These are phyloP conservation scores for Eutypa lata DNA, from an alignment of 2,329 filamentous ascomycete species.

Conservation along the genomic window DNA sequence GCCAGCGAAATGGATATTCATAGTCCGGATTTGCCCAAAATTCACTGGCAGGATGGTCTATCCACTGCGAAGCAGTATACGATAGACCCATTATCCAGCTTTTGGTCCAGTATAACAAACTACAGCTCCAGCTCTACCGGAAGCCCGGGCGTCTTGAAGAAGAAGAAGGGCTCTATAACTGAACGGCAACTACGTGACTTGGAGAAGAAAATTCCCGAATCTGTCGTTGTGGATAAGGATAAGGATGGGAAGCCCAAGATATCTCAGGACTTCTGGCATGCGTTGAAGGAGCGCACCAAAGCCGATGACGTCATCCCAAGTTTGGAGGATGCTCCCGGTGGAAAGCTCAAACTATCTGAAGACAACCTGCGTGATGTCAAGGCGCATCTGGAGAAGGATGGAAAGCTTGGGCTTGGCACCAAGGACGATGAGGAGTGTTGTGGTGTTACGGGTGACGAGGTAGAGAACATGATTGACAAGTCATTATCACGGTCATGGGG, in stretches of 20 bases:
- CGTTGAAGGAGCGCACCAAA: slow-evolving; percentile 53
- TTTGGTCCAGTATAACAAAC: no score
- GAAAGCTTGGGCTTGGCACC: slow-evolving; percentile 14
- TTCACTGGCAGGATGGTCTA: no score
- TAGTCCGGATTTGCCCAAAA: no score
- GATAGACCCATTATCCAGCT: no score
- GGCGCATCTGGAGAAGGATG: slow-evolving; percentile 36
- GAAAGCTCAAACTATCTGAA: slow-evolving; percentile 40
- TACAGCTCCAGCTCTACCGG: no score
- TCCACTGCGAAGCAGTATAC: no score
- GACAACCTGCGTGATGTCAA: slow-evolving; percentile 46
- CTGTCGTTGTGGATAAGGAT: slow-evolving; percentile 53
- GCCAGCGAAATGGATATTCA: no score
- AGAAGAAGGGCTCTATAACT: not conserved
- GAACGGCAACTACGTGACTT: slow-evolving; percentile 34
- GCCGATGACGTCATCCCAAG: slow-evolving; percentile 46
- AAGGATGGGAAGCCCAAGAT: slow-evolving; percentile 52
- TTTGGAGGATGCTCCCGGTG: slow-evolving; percentile 37
- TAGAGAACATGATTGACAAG: slow-evolving; percentile 25
- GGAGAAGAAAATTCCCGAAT: slow-evolving; percentile 49
- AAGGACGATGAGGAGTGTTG: slow-evolving; percentile 15
- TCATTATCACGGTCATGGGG: slow-evolving; percentile 44
- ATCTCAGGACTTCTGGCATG: slow-evolving; percentile 62
- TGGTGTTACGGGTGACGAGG: slow-evolving; percentile 23
- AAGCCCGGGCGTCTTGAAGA: not conserved